Conservation (phyloP, 2,329 filamentous ascomycete species). For the Cladosporium sp. region DNA sequence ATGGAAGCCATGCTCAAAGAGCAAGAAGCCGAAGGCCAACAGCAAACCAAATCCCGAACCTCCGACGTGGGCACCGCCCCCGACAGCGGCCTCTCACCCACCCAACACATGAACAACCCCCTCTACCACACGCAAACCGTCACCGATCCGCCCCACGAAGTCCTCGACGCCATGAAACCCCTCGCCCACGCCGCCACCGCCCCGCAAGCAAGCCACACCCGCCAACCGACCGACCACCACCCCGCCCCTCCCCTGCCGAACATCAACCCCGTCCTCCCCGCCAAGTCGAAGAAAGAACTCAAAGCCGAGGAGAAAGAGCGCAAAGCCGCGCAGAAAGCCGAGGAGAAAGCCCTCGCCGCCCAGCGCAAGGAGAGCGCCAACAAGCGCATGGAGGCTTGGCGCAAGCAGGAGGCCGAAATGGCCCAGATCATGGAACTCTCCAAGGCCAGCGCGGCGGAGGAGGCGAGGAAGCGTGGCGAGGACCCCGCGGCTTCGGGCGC, state of each 20-base stretch:
- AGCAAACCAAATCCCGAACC: constrained; percentile 22
- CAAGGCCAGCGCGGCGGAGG: constrained; percentile 58
- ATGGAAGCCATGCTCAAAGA: constrained; percentile 67
- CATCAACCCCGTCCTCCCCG: constrained; percentile 47
- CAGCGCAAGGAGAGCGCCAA: constrained; percentile 30
- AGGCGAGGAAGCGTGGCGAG: constrained; percentile 32
- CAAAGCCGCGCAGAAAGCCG: constrained; percentile 56
- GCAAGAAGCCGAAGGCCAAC: constrained; percentile 71
- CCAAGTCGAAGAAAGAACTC: constrained; percentile 65
- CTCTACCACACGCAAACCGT: constrained; percentile 32
- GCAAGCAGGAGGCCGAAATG: constrained; percentile 59
- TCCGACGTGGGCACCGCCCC: constrained; percentile 31
- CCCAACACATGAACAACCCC: constrained; percentile 18
- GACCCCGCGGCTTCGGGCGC: constrained; percentile 21
- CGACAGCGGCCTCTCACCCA: constrained; percentile 20
- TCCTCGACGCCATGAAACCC: constrained; percentile 48
- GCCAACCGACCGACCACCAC: constrained; percentile 29
- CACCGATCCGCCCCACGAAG: constrained; percentile 39
- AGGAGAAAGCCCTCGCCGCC: constrained; percentile 44
- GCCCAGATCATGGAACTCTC: constrained; percentile 63
- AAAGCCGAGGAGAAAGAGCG: constrained; percentile 55
- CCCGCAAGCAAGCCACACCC: constrained; percentile 1
- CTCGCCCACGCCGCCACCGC: constrained; percentile 66
- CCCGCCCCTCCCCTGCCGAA: constrained; percentile 29
- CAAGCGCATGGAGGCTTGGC: constrained; percentile 52